Percentiles rank a stretch among this genome's conserved stretches.
Conservation (phyloP, 148 eudicot species). For the Rhododendron ferrugineum region DNA sequence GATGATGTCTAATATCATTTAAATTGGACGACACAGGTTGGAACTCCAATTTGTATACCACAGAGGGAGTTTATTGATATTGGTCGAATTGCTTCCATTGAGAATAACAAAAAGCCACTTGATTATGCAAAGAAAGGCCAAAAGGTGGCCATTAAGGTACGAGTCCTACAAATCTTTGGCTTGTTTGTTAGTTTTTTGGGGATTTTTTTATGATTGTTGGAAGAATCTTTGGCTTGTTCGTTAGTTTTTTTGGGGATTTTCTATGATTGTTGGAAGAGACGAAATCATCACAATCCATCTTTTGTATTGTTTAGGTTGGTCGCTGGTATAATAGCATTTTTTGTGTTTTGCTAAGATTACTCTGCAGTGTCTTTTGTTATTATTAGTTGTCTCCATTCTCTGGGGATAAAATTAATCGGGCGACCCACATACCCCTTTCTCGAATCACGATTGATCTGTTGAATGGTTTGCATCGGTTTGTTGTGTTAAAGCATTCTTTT, state of each 20-base stretch:
- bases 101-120: constrained; percentile 69
- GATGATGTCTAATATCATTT: neutral
- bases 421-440: neutral
- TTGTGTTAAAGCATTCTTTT: neutral
- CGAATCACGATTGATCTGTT: neutral
- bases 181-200: neutral
- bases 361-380: neutral
- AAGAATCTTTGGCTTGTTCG: neutral
- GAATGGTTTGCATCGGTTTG: neutral
- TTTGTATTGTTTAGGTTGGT: neutral
- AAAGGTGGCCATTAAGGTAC: constrained; percentile 86
- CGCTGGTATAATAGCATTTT: neutral
- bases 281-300: neutral
- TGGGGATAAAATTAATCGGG: neutral
- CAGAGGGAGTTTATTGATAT: constrained; percentile 59
- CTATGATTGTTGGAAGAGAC: neutral
- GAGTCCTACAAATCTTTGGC: constrained; percentile 5
- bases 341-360: neutral
- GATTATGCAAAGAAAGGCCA: constrained; percentile 77
- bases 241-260: neutral
- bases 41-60: constrained; percentile 88
- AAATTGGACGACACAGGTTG: constrained; percentile 44
- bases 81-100: constrained; percentile 77
- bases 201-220: neutral
- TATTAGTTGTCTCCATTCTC: neutral